Evolutionary conservation across 192 early-diverging fungal genomes (phyloP).

Genomic region (Backusella psychrophila): DNA sequence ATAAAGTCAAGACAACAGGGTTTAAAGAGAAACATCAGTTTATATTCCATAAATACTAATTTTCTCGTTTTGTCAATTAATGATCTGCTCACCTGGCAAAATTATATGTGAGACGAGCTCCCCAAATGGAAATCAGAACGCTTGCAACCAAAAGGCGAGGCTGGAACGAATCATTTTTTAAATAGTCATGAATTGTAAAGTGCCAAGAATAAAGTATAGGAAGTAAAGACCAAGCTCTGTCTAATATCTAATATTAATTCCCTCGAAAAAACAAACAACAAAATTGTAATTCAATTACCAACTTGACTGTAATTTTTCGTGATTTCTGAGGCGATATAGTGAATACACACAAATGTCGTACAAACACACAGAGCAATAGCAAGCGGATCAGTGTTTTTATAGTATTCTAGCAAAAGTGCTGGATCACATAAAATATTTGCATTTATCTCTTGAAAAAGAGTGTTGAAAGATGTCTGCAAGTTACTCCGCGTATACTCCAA

Average conservation of each 20-base stretch:
- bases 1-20: neutral
- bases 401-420: neutral
- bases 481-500: neutral
- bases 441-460: neutral
- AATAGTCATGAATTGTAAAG: slow-evolving; percentile 49
- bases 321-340: slow-evolving; percentile 43
- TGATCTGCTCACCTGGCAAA: slow-evolving; percentile 44
- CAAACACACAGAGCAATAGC: slow-evolving; percentile 26
- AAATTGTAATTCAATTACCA: slow-evolving; percentile 14
- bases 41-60: neutral
- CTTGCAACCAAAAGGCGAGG: slow-evolving; percentile 40
- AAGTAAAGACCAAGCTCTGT: slow-evolving; percentile 75
- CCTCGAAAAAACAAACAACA: neutral
- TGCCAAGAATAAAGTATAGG: slow-evolving; percentile 63
- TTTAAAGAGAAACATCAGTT: neutral
- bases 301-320: slow-evolving; percentile 48
- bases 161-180: slow-evolving; percentile 36
- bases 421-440: neutral
- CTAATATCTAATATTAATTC: slow-evolving; percentile 21
- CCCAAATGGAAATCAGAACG: slow-evolving; percentile 64
- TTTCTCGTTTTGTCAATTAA: slow-evolving; percentile 2
- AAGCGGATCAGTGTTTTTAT: slow-evolving; percentile 37
- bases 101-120: slow-evolving; percentile 73
- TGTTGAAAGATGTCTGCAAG: neutral
- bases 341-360: slow-evolving; percentile 21